phyloP scores from a whole-genome alignment of 2,329 filamentous ascomycete species.

The Septoria petroselini region DNA sequence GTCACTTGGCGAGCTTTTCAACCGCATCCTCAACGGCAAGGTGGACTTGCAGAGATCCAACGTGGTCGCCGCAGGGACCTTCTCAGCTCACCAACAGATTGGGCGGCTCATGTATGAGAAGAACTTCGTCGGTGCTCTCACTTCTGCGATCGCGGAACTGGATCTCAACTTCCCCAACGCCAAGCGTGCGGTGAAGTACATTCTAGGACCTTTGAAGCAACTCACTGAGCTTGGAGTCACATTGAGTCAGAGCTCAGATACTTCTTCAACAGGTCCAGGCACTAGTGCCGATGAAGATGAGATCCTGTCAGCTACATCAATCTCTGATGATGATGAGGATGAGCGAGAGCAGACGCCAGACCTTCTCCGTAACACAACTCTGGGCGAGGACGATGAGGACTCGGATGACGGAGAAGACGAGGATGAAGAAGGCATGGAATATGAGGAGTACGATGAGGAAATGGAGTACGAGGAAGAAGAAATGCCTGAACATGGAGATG shows the following conservation, averaged over 20 bases:
- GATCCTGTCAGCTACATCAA: constrained; percentile 78
- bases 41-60: constrained; percentile 53
- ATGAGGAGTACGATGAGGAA: constrained; percentile 82
- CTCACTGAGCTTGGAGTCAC: constrained; percentile 83
- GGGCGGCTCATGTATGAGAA: constrained; percentile 98
- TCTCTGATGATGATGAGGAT: constrained; percentile 66
- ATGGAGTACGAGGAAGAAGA: constrained; percentile 92
- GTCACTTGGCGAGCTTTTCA: constrained; percentile 85
- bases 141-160: constrained; percentile 88
- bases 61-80: constrained; percentile 16
- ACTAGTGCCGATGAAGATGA: constrained; percentile 76
- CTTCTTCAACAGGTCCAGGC: constrained; percentile 60
- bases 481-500: constrained; percentile 75
- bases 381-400: constrained; percentile 82
- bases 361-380: constrained; percentile 90
- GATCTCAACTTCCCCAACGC: constrained; percentile 92
- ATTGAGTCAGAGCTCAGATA: constrained; percentile 76
- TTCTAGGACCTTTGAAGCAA: constrained; percentile 81
- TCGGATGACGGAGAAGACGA: constrained; percentile 59
- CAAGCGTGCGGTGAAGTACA: constrained; percentile 93
- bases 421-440: constrained; percentile 89
- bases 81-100: constrained; percentile 71
- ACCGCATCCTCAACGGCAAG: constrained; percentile 81
- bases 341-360: constrained; percentile 88
- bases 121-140: constrained; percentile 84